Evolutionary conservation across 1,284 basidiomycete genomes (phyloP).

Genomic region (Apiotrichum mycotoxinovorans): DNA sequence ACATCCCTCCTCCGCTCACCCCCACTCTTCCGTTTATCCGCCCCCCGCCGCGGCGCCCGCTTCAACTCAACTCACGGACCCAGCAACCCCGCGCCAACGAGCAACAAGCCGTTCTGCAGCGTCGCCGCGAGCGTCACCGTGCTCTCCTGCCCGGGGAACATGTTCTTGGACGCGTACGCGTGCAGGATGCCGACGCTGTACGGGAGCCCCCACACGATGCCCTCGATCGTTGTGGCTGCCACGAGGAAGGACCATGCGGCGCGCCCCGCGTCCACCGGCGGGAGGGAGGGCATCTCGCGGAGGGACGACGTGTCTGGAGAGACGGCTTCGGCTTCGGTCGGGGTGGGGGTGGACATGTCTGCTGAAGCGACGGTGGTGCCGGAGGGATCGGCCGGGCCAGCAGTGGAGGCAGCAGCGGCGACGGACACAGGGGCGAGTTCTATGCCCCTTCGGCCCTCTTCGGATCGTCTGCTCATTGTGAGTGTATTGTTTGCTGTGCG

Average conservation of each 20-base stretch:
- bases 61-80: slow-evolving; percentile 43
- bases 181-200: slow-evolving; percentile 44
- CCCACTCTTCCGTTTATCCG: no score
- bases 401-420: no score
- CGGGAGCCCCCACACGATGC: slow-evolving; percentile 44
- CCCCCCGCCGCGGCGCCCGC: background rate
- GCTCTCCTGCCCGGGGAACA: slow-evolving; percentile 31
- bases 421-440: no score
- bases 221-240: slow-evolving; percentile 41
- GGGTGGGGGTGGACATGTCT: no score
- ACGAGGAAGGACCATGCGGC: slow-evolving; percentile 45
- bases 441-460: no score
- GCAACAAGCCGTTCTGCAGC: slow-evolving; percentile 43
- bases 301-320: background rate
- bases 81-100: slow-evolving; percentile 41
- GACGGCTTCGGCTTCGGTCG: no score
- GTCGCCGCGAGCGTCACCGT: slow-evolving; percentile 46
- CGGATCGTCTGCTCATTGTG: no score
- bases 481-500: no score
- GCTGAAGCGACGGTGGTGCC: no score
- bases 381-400: no score
- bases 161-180: slow-evolving; percentile 38
- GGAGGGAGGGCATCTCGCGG: slow-evolving; percentile 24
- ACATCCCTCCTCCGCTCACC: no score
- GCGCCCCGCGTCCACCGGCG: slow-evolving; percentile 39